Evolutionary conservation across 1,139 yeast species (phyloP).

Genomic region (Barnettozyma hawaiiensis): DNA sequence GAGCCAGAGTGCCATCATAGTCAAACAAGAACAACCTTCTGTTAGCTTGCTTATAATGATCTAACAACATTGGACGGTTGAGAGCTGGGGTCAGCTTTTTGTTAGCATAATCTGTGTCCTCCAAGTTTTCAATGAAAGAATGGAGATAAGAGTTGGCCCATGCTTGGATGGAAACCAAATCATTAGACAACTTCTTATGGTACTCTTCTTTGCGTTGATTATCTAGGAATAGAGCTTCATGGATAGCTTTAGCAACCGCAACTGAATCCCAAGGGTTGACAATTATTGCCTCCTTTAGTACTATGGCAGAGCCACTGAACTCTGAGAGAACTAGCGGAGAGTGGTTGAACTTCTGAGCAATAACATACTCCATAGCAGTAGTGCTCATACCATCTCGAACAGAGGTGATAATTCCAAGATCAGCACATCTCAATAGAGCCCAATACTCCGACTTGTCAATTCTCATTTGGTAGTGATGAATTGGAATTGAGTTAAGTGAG

Average conservation of each 20-base stretch:
- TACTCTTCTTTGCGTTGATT: slow-evolving; percentile 37
- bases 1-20: slow-evolving; percentile 95
- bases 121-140: slow-evolving; percentile 37
- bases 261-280: slow-evolving; percentile 98
- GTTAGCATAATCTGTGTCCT: slow-evolving; percentile 43
- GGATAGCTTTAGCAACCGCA: slow-evolving; percentile 82
- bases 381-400: slow-evolving; percentile 97
- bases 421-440: slow-evolving; percentile 84
- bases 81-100: slow-evolving; percentile 76
- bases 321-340: slow-evolving; percentile 85
- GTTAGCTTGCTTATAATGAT: slow-evolving; percentile 53
- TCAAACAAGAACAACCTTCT: slow-evolving; percentile 84
- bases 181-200: slow-evolving; percentile 50
- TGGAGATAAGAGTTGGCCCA: slow-evolving; percentile 71
- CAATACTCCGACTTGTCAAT: slow-evolving; percentile 84
- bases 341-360: slow-evolving; percentile 69
- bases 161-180: slow-evolving; percentile 71
- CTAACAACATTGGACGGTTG: slow-evolving; percentile 62
- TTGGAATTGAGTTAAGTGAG: slow-evolving; percentile 70
- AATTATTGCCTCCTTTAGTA: slow-evolving; percentile 69
- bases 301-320: slow-evolving; percentile 87
- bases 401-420: slow-evolving; percentile 81
- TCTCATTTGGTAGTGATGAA: slow-evolving; percentile 87
- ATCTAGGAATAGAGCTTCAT: slow-evolving; percentile 56
- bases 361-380: slow-evolving; percentile 85